Evolutionary conservation across 345 rosid genomes (phyloP), one percentile per base, ranked within the genome.

Genomic region (Passiflora organensis): DNA sequence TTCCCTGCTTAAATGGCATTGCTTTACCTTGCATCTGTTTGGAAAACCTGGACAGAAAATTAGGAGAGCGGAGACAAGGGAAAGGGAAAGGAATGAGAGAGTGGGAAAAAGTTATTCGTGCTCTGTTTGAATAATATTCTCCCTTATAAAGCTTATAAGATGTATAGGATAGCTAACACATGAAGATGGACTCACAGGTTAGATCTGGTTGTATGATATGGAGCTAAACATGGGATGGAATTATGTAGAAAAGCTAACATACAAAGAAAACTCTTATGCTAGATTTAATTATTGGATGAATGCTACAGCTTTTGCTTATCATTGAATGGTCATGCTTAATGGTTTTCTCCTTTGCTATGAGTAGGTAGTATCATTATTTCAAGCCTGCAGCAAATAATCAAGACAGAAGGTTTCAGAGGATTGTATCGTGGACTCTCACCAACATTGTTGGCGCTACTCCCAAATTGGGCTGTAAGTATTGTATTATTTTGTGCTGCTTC

Each of bases 401-500:
- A 66, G 69, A 80, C 71, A 38, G 95, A 88, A 69, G 96, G 98
- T 32, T 48, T 82, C 49, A 82, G 57, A 70, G 98, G 98, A 52
- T 44, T 91, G 78, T 91, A 91, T 56, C 90, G 91, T 32, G 98
- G 98, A 34, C 96, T 88, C 61, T 88, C 99, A 43, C 99, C 96
- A 48, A 91, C 99, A 18, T 76, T 91, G 54, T 41, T 88, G 58
- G 99, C 99, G 41, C 76, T 91, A 42, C 95, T 88, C 52, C 96
- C 99, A 2, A 93, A 86, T 55, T 93, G 99, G 99, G 94, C 96
- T 39, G 99, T 93, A 77, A 82, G 96, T 70, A 37, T 55, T 52
- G 53, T 46, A 51, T 20, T 48, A 23, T 24, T 55, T 18, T 37
- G 37, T 54, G 10, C 53, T 39, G 11, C 12, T 23, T 14, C 24